These are phyloP conservation scores for Ceratocystis huliohia DNA, from an alignment of 2,329 filamentous ascomycete genomes.

Conservation along the genomic window DNA sequence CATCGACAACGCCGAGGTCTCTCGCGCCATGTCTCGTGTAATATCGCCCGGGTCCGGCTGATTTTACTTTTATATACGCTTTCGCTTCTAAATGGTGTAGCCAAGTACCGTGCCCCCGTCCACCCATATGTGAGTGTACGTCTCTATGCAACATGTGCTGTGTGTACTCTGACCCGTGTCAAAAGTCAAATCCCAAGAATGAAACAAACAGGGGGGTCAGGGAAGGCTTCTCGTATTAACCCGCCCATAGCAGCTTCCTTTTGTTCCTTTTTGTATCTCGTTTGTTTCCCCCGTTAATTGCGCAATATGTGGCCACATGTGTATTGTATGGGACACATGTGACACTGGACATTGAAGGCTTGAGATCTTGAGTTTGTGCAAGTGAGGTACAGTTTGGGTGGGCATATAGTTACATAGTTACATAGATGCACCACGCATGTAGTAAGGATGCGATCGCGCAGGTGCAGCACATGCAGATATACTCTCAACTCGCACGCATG, in stretches of 20 bases:
- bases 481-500: no score
- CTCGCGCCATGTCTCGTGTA: no score
- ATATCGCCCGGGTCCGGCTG: no score
- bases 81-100: no score
- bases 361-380: background rate
- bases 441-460: no score
- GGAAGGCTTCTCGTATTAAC: constrained; percentile 1
- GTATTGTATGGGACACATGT: background rate
- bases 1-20: no score
- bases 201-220: constrained; percentile 1
- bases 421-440: background rate
- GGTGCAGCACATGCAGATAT: no score
- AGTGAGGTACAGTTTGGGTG: background rate
- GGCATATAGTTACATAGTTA: background rate
- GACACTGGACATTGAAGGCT: background rate
- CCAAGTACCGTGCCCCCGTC: no score
- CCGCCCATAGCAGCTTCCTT: background rate
- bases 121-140: no score
- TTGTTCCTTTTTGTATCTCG: background rate
- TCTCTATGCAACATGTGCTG: background rate
- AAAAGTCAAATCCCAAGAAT: background rate
- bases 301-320: background rate
- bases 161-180: background rate
- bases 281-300: background rate
- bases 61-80: no score